Conservation (phyloP, 805 yeast species). For the Suhomyces sp. region DNA sequence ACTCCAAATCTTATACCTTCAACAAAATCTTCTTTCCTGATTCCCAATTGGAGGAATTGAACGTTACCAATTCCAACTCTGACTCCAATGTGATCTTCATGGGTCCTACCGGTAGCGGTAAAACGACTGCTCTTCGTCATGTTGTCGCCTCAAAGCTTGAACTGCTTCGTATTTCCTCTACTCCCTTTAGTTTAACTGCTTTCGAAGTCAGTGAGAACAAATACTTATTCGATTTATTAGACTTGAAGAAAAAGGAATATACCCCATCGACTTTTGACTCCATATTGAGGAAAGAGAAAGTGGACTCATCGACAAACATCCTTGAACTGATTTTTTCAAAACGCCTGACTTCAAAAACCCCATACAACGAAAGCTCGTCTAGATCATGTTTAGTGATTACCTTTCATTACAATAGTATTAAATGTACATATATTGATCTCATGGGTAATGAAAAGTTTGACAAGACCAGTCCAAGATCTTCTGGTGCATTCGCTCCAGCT, state of each 20-base stretch:
- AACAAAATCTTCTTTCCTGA: slow-evolving; percentile 14
- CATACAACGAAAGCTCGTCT: slow-evolving; percentile 19
- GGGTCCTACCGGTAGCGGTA: slow-evolving; percentile 35
- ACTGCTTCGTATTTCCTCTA: slow-evolving; percentile 4
- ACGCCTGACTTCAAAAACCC: slow-evolving; percentile 21
- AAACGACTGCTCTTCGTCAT: slow-evolving; percentile 27
- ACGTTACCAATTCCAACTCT: slow-evolving; percentile 13
- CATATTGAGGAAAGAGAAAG: slow-evolving; percentile 14
- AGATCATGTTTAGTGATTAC: slow-evolving; percentile 29
- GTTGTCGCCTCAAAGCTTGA: slow-evolving; percentile 16
- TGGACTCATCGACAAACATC: slow-evolving; percentile 4
- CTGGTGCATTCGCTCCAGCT: neutral
- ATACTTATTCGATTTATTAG: slow-evolving; percentile 26
- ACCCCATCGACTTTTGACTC: slow-evolving; percentile 11
- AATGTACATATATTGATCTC: slow-evolving; percentile 26
- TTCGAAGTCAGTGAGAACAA: slow-evolving; percentile 29
- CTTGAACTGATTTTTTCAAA: slow-evolving; percentile 15
- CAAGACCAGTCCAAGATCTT: slow-evolving; percentile 2
- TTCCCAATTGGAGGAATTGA: slow-evolving; percentile 9
- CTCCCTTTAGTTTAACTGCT: slow-evolving; percentile 20
- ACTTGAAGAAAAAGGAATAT: slow-evolving; percentile 12
- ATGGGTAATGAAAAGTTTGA: slow-evolving; percentile 31
- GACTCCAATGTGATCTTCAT: slow-evolving; percentile 20
- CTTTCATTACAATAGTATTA: slow-evolving; percentile 18
- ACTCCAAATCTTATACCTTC: slow-evolving; percentile 23